A percentile compares a stretch with the other conserved stretches of the same genome.
Conservation (phyloP, 148 eudicot genomes). For the Chenopodium quinoa region DNA sequence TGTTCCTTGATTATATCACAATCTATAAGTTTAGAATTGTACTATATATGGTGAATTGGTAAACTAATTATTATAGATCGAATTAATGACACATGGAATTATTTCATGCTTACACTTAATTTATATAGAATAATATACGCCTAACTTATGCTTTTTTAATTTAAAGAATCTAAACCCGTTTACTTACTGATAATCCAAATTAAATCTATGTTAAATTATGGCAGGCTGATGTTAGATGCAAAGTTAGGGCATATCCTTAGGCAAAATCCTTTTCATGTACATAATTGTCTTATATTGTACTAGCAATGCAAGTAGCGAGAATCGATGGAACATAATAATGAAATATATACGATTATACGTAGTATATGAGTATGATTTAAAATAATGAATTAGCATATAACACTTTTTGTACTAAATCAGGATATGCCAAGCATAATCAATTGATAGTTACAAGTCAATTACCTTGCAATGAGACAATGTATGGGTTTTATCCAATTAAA, state of each 20-base stretch:
- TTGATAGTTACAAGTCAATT: slow-evolving; percentile 25
- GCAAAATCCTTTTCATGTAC: not conserved
- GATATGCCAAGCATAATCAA: slow-evolving; percentile 30
- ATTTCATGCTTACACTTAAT: slow-evolving; percentile 1
- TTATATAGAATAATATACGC: not conserved
- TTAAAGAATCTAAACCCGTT: not conserved
- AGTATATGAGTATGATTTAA: not conserved
- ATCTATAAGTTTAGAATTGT: not conserved
- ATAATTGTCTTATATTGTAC: not conserved
- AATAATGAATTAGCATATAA: slow-evolving; percentile 15
- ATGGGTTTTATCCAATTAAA: slow-evolving; percentile 21
- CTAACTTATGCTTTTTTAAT: not conserved
- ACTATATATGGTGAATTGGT: not conserved
- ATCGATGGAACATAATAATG: not conserved
- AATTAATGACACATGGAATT: slow-evolving; percentile 12
- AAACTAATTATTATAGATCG: not conserved
- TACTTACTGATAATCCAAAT: not conserved
- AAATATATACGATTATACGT: not conserved
- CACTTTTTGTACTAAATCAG: slow-evolving; percentile 16
- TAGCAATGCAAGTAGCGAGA: slow-evolving; percentile 16
- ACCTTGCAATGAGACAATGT: slow-evolving; percentile 12
- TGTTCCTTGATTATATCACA: not conserved
- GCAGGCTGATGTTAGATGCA: not conserved
- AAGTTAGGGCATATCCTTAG: slow-evolving; percentile 6
- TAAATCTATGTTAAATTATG: not conserved